Evolutionary conservation across 768 basidiomycete genomes (phyloP), one percentile per base, ranked within the genome.

Genomic region (Suillus spraguei): DNA sequence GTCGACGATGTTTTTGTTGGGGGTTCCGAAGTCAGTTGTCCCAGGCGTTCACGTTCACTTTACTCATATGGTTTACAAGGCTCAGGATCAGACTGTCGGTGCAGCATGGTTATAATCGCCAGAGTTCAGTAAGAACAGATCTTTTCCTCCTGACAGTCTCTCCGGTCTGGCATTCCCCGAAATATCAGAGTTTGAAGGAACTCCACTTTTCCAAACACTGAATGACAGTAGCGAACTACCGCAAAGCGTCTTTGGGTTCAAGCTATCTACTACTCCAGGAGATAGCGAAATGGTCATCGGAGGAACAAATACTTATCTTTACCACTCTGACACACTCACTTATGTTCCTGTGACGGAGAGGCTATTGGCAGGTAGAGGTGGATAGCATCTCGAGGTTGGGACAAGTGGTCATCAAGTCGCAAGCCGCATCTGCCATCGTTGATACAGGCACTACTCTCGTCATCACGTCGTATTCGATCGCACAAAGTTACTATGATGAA

Each of bases 171-270:
- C 68, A 9, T 83, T 82, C 73, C 68, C 64, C 16, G 41, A 75
- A 35, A 74, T 83, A 58, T 79, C 81, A 1, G 63, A 54, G 5
- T 77, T 78, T 63, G 41, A 60, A 20, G 66, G 65, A 1, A 65
- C 66, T n/a, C 73, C 81, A 0, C 64, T 81, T 35, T 79, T 83
- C 67, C 74, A 82, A 47, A 78, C 76, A 28, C 76, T 85, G 41
- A 75, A 81, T 49, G 65, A 73, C 28, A 67, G 73, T n/a, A 60
- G 75, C 24, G 32, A 56, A 28, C 58, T 69, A 6, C 58, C 65
- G 36, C 20, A 38, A 32, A 42, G 32, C 3, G 69, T 74, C 62
- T 83, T 86, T 68, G 75, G 80, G 36, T 83, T 87, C 72, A 82
- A 80, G 72, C 69, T 87, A 17, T 74, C 78, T 41, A 63, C 69